Evolutionary conservation across 2,329 filamentous ascomycete species (phyloP).

Genomic region (Hypoxylon sp.): DNA sequence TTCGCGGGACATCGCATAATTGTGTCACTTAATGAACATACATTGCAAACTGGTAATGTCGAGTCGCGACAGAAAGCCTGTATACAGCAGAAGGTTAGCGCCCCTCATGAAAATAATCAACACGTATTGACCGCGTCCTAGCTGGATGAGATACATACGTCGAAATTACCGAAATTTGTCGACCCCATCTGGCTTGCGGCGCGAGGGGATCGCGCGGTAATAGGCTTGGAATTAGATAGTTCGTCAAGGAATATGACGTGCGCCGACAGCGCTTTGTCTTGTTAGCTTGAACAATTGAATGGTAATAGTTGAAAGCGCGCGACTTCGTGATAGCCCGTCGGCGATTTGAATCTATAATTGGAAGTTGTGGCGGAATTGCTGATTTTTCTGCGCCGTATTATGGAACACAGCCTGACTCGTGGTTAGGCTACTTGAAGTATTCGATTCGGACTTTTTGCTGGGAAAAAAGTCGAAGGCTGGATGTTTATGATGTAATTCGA

Average conservation of each 20-base stretch:
- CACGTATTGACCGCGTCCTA: constrained; percentile 6
- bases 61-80: constrained; percentile 88
- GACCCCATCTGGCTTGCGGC: constrained; percentile 65
- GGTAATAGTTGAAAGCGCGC: constrained; percentile 16
- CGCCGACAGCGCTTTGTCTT: constrained; percentile 21
- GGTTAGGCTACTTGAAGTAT: constrained; percentile 13
- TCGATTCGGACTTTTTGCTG: constrained; percentile 22
- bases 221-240: constrained; percentile 16
- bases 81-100: constrained; percentile 47
- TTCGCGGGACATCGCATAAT: constrained; percentile 21
- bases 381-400: constrained; percentile 22
- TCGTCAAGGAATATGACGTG: constrained; percentile 12
- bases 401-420: constrained; percentile 34
- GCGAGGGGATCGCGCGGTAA: constrained; percentile 48
- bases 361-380: constrained; percentile 21
- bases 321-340: constrained; percentile 11
- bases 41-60: constrained; percentile 87
- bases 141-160: constrained; percentile 59
- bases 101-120: constrained; percentile 5
- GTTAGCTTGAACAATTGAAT: constrained; percentile 18
- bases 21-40: constrained; percentile 62
- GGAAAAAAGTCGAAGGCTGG: constrained; percentile 28
- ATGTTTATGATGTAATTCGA: constrained; percentile 36
- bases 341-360: constrained; percentile 12
- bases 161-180: constrained; percentile 73